Evolutionary conservation across 2,329 filamentous ascomycete genomes (phyloP), one percentile per base, ranked within the genome.

Genomic region (Lachnellula occidentalis): DNA sequence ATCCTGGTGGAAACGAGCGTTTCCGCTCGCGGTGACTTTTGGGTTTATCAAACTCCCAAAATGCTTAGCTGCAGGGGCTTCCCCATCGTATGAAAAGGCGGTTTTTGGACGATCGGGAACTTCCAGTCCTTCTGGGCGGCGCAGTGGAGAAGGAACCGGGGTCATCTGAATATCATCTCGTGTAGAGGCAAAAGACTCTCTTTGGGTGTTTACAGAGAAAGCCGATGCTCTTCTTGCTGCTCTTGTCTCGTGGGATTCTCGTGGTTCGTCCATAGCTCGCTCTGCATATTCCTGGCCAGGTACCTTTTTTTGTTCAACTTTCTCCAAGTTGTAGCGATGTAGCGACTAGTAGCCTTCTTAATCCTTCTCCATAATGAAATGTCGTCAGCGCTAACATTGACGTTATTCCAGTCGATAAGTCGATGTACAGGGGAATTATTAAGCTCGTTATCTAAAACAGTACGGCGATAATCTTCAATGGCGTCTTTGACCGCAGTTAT

Each of bases 371-470:
- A 99, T 27, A 81, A 41, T 1, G 89, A 91, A 42, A 99, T 80
- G 58, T 90, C 86, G 65, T 96, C 92, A 62, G 91, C 88, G 39
- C 87, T 83, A 14, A 92, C 90, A 64, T 99, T 99, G 64, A 96
- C 91, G 64, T 99, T 99, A 62, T 87, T 80, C 86, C 89, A 97
- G 59, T 92, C 86, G 12, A 90, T 78, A 19, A 99, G 77, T 56
- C 92, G 85, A 72, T 99, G 92, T 9, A 97, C 90, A 0, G 92
- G 89, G 2, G 94, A 94, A 69, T 99, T 97, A 73, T 99, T 99
- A 58, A 99, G 79, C 66, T 96, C 88, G 61, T 86, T 95, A 69
- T 99, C 94, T 43, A 96, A 83, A 42, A 91, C 78, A 0, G 92
- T 97, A 72, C 94, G 81, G 64, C 94, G 82, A 77, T 90, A 97